Percentiles rank a stretch among this genome's conserved stretches.
Conservation (phyloP, 1,139 yeast genomes). For the Pichia sp. region DNA sequence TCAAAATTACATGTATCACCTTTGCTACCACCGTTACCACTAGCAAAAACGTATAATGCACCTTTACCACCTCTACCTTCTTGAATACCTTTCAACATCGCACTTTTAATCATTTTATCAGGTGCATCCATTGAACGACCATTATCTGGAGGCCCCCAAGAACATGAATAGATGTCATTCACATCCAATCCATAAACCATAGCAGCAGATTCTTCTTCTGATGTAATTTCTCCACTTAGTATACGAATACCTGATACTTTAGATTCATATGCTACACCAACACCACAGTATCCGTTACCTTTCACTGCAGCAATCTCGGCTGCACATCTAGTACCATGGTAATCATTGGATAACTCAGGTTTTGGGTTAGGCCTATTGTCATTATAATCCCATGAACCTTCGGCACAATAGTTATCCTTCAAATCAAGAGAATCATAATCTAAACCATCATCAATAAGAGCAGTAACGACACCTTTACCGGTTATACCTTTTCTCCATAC, state of each 20-base stretch:
- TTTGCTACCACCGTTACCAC: slow-evolving; percentile 83
- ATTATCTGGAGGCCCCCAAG: slow-evolving; percentile 98
- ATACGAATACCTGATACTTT: slow-evolving; percentile 88
- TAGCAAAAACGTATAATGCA: slow-evolving; percentile 87
- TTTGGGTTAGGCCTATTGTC: slow-evolving; percentile 66
- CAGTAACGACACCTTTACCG: slow-evolving; percentile 77
- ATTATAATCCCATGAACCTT: slow-evolving; percentile 89
- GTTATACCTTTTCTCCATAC: slow-evolving; percentile 80
- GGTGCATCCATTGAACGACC: slow-evolving; percentile 86
- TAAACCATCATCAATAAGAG: slow-evolving; percentile 91
- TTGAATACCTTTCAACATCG: slow-evolving; percentile 76
- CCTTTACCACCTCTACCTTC: slow-evolving; percentile 82
- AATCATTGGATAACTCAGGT: slow-evolving; percentile 77
- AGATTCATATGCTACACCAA: slow-evolving; percentile 87
- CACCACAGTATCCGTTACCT: slow-evolving; percentile 76
- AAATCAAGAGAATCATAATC: slow-evolving; percentile 76
- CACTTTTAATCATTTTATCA: slow-evolving; percentile 65
- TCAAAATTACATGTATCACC: slow-evolving; percentile 95
- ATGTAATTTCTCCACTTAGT: slow-evolving; percentile 67
- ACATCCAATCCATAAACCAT: slow-evolving; percentile 69
- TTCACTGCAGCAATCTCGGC: slow-evolving; percentile 93
- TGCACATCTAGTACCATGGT: slow-evolving; percentile 97
- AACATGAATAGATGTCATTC: slow-evolving; percentile 91
- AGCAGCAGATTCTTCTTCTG: slow-evolving; percentile 89
- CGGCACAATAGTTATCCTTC: slow-evolving; percentile 57